Conservation (phyloP, 2,329 filamentous ascomycete genomes). For the Stagonosporopsis rhizophila region DNA sequence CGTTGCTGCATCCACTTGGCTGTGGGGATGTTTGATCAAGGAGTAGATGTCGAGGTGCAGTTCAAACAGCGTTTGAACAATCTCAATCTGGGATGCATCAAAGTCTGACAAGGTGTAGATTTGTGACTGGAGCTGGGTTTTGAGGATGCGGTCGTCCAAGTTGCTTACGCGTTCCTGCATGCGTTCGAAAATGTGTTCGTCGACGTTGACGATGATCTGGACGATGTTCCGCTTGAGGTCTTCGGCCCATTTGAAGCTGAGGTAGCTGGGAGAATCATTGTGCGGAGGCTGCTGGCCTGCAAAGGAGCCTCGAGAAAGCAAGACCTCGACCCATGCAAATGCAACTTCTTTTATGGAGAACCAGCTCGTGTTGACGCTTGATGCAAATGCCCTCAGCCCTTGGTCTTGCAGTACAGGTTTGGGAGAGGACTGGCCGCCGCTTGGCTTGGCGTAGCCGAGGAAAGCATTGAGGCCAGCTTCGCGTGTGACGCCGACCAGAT, state of each 20-base stretch:
- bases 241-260: conserved; percentile 62
- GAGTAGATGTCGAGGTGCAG: conserved; percentile 71
- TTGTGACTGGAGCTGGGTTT: conserved; percentile 22
- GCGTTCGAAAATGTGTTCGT: conserved; percentile 59
- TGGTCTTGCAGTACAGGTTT: conserved; percentile 52
- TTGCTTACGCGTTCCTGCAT: conserved; percentile 46
- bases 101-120: conserved; percentile 33
- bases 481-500: conserved; percentile 57
- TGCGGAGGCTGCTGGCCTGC: conserved; percentile 20
- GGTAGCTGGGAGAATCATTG: conserved; percentile 54
- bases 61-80: conserved; percentile 69
- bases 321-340: conserved; percentile 60
- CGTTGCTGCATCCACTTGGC: conserved; percentile 60
- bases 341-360: conserved; percentile 60
- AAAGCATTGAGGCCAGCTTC: conserved; percentile 63
- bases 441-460: conserved; percentile 62
- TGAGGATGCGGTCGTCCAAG: conserved; percentile 40
- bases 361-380: conserved; percentile 56
- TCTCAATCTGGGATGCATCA: conserved; percentile 55
- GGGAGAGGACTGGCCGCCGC: conserved; percentile 48
- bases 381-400: conserved; percentile 51
- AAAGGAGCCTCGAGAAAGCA: conserved; percentile 55
- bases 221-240: conserved; percentile 63
- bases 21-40: conserved; percentile 67
- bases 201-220: conserved; percentile 60